A percentile compares a stretch with the other conserved stretches of the same genome.
phyloP scores from a whole-genome alignment of 2,329 filamentous ascomycete genomes.

The Orbilia quercus region DNA sequence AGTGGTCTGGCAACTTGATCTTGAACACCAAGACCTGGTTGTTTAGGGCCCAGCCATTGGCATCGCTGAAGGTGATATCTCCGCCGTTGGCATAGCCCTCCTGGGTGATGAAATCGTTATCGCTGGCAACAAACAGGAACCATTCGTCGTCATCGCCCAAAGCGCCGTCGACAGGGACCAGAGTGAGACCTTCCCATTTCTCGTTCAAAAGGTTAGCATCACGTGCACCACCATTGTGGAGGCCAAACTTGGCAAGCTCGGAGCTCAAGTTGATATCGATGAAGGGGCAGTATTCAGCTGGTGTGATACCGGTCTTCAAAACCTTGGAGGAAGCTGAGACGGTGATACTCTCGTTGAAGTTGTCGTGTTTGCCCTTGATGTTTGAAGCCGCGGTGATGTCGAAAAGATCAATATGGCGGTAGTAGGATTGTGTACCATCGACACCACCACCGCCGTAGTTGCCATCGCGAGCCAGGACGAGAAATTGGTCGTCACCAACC shows the following conservation, averaged over 20 bases:
- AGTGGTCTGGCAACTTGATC: constrained; percentile 65
- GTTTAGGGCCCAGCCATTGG: constrained; percentile 70
- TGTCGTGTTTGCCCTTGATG: constrained; percentile 64
- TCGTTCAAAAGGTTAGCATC: constrained; percentile 74
- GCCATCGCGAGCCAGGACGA: constrained; percentile 74
- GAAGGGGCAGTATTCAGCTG: constrained; percentile 74
- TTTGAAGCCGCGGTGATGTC: constrained; percentile 73
- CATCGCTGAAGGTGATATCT: constrained; percentile 69
- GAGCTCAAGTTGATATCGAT: constrained; percentile 75
- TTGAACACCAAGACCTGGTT: constrained; percentile 74
- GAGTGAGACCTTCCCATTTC: constrained; percentile 78
- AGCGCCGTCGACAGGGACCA: constrained; percentile 70
- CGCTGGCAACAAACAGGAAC: constrained; percentile 75
- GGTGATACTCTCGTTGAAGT: constrained; percentile 62
- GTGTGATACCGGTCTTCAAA: constrained; percentile 68
- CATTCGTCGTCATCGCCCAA: constrained; percentile 70
- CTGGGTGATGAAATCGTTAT: constrained; percentile 81
- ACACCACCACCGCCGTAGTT: constrained; percentile 69
- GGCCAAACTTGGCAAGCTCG: constrained; percentile 73
- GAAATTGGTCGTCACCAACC: constrained; percentile 72
- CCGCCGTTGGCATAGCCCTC: constrained; percentile 73
- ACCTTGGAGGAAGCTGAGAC: constrained; percentile 68
- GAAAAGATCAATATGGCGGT: constrained; percentile 77
- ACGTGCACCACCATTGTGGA: constrained; percentile 75
- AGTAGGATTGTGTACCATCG: constrained; percentile 67